phyloP scores from a whole-genome alignment of 345 rosid species.

The Populus euphratica region DNA sequence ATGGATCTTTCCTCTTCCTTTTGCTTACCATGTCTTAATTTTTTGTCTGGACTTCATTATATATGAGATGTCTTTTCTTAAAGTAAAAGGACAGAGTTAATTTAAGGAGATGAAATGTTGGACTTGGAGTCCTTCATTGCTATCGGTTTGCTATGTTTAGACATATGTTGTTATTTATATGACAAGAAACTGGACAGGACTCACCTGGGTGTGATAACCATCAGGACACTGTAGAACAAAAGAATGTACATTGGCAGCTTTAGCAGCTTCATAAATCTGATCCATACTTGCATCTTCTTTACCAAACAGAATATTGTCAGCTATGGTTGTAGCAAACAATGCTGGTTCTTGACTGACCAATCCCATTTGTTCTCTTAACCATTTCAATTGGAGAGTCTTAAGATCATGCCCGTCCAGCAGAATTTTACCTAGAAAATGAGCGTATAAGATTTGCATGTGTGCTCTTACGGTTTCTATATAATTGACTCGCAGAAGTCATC shows the following conservation, averaged over 20 bases:
- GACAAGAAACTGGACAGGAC: neutral
- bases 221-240: slow-evolving; percentile 56
- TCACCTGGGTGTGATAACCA: slow-evolving; percentile 71
- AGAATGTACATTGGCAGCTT: slow-evolving; percentile 78
- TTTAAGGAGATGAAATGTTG: too few species aligned
- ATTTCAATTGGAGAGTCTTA: slow-evolving; percentile 48
- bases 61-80: too few species aligned
- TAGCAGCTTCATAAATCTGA: slow-evolving; percentile 61
- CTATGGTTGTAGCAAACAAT: slow-evolving; percentile 69
- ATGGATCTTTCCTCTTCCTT: neutral
- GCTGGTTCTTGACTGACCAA: slow-evolving; percentile 92
- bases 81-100: too few species aligned
- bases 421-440: slow-evolving; percentile 44
- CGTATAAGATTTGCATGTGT: neutral
- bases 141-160: too few species aligned
- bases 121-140: too few species aligned
- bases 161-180: neutral
- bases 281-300: slow-evolving; percentile 52
- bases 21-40: too few species aligned
- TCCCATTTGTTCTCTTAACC: slow-evolving; percentile 88
- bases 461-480: neutral
- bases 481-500: neutral
- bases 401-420: slow-evolving; percentile 66
- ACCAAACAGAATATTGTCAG: slow-evolving; percentile 62
- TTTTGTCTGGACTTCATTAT: too few species aligned